Evolutionary conservation across 148 eudicot species (phyloP), one percentile per base, ranked within the genome.

Genomic region (Silene conica): DNA sequence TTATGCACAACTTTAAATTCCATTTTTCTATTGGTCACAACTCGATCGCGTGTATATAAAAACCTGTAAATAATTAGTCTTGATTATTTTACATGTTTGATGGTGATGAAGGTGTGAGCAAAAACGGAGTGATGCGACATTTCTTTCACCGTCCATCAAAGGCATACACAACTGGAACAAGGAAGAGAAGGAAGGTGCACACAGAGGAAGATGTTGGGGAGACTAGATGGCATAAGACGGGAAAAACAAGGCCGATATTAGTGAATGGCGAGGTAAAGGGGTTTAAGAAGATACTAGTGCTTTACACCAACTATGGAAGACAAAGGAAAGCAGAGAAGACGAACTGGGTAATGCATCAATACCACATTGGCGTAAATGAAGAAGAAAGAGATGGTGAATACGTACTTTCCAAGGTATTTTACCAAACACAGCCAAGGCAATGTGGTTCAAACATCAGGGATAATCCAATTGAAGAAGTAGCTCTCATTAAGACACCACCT

Each of bases 301-400:
- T 95, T 19, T 95, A 95, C 85, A 87, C 97, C 14, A 95, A 92
- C 86, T 92, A 88, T 66, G 97, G 99, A 12, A 82, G 96, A 52
- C 92, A 88, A 73, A 86, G 75, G 63, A 95, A 95, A 66, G 97
- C 99, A 0, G 97, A 95, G 73, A 95, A 95, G 78, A 95, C 97
- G 0, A 92, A 87, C 64, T 95, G 97, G 99, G 96, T 95, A 7
- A 95, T 95, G 99, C 99, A 95, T 80, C 99, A 95, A 41, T 95
- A 95, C 81, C 99, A 92, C 73, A 78, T 92, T 9, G 97, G 99
- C 20, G 69, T 79, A 18, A 78, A 83, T n/a, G 96, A 92, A 72
- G 97, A 95, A 23, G 99, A 95, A 71, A 90, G 78, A 63, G 99
- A 95, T 21, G 99, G 99, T 9, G 97, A 92, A 41, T 74, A 90